Evolutionary conservation across 805 yeast species (phyloP).

Genomic region (Wickerhamomyces chambardii): DNA sequence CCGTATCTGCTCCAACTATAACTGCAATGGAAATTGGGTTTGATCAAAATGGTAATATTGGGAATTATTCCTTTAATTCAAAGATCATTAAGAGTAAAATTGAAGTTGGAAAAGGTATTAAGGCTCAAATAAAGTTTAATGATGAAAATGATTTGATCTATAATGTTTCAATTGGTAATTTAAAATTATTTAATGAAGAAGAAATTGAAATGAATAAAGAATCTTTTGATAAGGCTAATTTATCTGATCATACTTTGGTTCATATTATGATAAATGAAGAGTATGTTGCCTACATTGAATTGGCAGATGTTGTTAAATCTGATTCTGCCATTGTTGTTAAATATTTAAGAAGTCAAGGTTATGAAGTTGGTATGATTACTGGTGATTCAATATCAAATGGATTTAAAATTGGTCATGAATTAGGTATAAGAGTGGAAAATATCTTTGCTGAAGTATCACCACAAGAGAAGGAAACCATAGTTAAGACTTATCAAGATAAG

Average conservation of each 20-base stretch:
- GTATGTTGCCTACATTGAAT: constrained; percentile 56
- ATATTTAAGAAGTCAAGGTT: constrained; percentile 40
- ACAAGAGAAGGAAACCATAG: constrained; percentile 60
- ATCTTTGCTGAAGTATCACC: constrained; percentile 77
- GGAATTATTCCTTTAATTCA: not conserved
- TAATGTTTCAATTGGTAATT: constrained; percentile 46
- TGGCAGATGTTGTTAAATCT: constrained; percentile 58
- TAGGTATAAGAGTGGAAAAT: constrained; percentile 57
- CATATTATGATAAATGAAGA: constrained; percentile 49
- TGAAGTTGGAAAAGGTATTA: constrained; percentile 28
- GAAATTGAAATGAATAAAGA: constrained; percentile 6
- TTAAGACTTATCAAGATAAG: constrained; percentile 41
- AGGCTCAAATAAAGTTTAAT: constrained; percentile 12
- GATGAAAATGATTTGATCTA: constrained; percentile 15
- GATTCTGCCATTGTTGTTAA: constrained; percentile 56
- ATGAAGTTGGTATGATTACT: constrained; percentile 75
- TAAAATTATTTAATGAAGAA: constrained; percentile 23
- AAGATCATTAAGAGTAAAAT: constrained; percentile 18
- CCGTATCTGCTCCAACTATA: not conserved
- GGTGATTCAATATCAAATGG: constrained; percentile 76
- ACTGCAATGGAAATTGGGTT: constrained; percentile 1
- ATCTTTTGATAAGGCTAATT: constrained; percentile 10
- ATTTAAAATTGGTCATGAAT: constrained; percentile 46
- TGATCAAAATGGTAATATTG: no score
- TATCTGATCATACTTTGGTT: constrained; percentile 35